Evolutionary conservation across 176 grass and related monocot genomes (phyloP), one percentile per base, ranked within the genome.

Genomic region (Cymbopogon citratus): DNA sequence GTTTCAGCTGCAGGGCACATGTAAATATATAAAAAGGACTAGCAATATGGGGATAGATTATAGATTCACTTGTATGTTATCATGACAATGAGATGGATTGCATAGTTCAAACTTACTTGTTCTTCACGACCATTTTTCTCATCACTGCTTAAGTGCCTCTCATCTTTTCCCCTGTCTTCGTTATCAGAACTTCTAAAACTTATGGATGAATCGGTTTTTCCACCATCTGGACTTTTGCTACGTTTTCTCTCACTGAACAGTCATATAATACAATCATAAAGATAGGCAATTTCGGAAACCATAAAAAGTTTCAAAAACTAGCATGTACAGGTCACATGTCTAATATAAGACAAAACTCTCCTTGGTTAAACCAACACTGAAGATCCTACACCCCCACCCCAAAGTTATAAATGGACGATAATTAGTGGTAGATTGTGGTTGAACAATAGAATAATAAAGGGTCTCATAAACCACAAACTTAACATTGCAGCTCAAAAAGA

Each of bases 181-280:
- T 80, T 73, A 40, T 96, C 90, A 72, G 90, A 96, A 57, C 61
- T 71, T 66, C 81, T 86, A 66, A 85, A 88, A 86, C 88, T 93
- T 87, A 69, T 71, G 33, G 89, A 91, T 64, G 86, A 82, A 87
- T 87, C 64, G 23, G 80, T 87, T 80, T 89, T 87, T 81, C 74
- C 85, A 85, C 64, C 85, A 73, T 86, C 79, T 67, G 63, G 74
- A 45, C 87, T 91, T 87, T 85, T 89, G 74, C 76, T 85, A 76
- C 81, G 64, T 66, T 87, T 93, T 85, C 80, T 93, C 63, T 89
- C 91, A 77, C 87, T 91, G 79, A 71, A 83, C 52, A 54, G 59
- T 10, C 26, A 75, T 35, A 76, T 4, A 80, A 64, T 6, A 80
- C 2, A 80, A 86, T 13, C 52, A 85, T 77, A 63, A 56, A 29